Base-by-base conservation (phyloP, 192 early-diverging fungal species). In the Obelidium mucronatum region DNA sequence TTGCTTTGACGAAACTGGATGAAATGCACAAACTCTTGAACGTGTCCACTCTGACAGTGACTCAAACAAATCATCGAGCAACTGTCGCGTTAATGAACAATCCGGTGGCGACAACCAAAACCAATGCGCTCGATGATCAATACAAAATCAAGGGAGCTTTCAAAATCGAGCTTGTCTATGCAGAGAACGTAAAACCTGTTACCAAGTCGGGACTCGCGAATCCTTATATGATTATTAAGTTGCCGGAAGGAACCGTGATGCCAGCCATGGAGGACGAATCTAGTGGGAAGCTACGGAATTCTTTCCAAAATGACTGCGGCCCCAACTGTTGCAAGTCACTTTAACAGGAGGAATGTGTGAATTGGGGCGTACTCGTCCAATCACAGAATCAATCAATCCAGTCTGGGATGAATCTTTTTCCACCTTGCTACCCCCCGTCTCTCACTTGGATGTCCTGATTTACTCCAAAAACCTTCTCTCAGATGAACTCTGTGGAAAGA, bases 1-100 rank as follows among this genome's bases (percentile, higher is more conserved):
- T 79, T 64, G 86, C 87, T 15, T 76, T 80, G 77, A 61, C 54
- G 31, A 88, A 88, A 56, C 76, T 88, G 30, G 77, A 84, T 36
- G 86, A 88, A 56, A 88, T 88, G 82, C 88, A 85, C 72, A n/a
- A 61, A 4, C 73, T 79, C 59, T 86, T 88, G 84, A 82, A 88
- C 58, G 86, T 87, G 1, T 28, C 67, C 3, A 76, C 83, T 6
- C 75, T 85, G 33, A 78, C 85, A 19, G 54, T 70, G 35, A 76
- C 77, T 28, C 56, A 82, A 26, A 77, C 70, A 42, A 71, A 84
- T 36, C 73, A 87, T 67, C 75, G 86, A 52, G 72, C 67, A 11
- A 67, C 84, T 69, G 74, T 75, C 6, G 54, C 67, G 34, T 42
- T 40, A 2, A 74, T 34, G 19, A 81, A 82, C 31, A 76, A 80